Evolutionary conservation across 371 early-diverging fungal species (phyloP).

Genomic region (Umbelopsis sp.): DNA sequence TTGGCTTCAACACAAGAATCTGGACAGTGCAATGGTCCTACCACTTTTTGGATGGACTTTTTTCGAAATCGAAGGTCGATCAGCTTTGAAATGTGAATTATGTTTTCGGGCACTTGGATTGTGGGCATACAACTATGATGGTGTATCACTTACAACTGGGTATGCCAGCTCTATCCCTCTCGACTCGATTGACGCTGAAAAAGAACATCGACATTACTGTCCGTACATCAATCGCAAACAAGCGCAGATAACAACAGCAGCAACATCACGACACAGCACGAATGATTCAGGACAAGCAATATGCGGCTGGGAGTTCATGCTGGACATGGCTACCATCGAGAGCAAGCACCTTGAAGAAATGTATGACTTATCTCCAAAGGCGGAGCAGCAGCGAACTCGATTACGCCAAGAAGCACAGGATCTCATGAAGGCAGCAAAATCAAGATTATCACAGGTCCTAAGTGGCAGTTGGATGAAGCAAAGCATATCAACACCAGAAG

Average conservation of each 20-base stretch:
- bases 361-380: conserved; percentile 13
- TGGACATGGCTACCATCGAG: background rate
- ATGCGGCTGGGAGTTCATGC: conserved; percentile 17
- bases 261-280: background rate
- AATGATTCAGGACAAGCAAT: background rate
- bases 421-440: background rate
- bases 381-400: conserved; percentile 1
- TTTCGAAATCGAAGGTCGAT: background rate
- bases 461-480: conserved; percentile 7
- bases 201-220: conserved; percentile 2
- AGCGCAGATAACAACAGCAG: background rate
- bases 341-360: conserved; percentile 7
- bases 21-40: background rate
- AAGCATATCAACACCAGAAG: background rate
- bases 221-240: conserved; percentile 5
- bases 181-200: conserved; percentile 6
- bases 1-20: background rate
- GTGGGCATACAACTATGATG: background rate
- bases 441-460: background rate
- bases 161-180: background rate
- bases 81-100: background rate
- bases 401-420: conserved; percentile 1
- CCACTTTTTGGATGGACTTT: conserved; percentile 5
- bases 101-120: conserved; percentile 5
- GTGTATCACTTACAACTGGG: background rate